These are phyloP conservation scores for Lentinula novae-zelandiae DNA, from an alignment of 1,284 basidiomycete species.

Conservation along the genomic window DNA sequence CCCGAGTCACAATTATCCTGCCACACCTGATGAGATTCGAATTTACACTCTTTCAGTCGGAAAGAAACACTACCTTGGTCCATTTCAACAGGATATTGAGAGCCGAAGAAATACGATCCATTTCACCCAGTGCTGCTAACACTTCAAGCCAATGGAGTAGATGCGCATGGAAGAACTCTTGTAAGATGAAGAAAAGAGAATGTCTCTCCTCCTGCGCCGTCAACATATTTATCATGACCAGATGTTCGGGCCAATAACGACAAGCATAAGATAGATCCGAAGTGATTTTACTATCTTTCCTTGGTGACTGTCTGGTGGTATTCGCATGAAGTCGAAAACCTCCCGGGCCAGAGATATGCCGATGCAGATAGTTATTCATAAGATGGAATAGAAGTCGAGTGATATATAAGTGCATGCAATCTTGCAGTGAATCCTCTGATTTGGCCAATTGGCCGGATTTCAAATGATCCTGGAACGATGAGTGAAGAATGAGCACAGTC, in stretches of 20 bases:
- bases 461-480: background rate
- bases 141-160: conserved; percentile 4
- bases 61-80: background rate
- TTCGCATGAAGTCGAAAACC: background rate
- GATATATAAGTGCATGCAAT: background rate
- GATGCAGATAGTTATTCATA: background rate
- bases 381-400: background rate
- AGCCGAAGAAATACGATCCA: background rate
- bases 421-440: background rate
- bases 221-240: background rate
- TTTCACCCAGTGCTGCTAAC: background rate
- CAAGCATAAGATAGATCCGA: background rate
- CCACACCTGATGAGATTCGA: background rate
- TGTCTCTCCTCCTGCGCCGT: background rate
- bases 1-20: background rate
- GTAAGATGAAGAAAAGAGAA: background rate
- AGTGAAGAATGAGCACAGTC: background rate
- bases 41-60: background rate
- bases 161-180: background rate
- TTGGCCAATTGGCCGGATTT: background rate
- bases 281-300: background rate
- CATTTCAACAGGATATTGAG: background rate
- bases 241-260: background rate
- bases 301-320: background rate
- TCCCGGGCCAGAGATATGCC: background rate